phyloP scores from a whole-genome alignment of 352 stramenopile species.

The Thalassiosira mediterranea region DNA sequence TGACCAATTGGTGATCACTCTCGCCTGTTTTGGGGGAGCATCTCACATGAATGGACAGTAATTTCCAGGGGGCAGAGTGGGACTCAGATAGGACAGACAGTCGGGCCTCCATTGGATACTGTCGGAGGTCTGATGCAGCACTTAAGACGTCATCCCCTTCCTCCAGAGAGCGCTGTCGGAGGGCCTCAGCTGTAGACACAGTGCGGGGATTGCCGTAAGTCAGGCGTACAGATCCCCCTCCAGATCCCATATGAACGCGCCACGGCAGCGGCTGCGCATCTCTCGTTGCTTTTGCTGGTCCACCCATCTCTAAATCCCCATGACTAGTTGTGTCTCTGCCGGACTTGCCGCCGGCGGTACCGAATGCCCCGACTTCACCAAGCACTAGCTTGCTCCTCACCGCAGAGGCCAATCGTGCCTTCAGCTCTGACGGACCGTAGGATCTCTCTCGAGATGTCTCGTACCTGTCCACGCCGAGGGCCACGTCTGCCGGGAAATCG shows the following conservation, averaged over 20 bases:
- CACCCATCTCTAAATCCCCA: too few relatives aligned
- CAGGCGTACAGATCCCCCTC: slow-evolving; percentile 59
- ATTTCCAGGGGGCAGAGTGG: slow-evolving; percentile 60
- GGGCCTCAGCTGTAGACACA: slow-evolving; percentile 35
- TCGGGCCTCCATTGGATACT: slow-evolving; percentile 78
- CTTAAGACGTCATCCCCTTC: not conserved
- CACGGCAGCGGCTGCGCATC: slow-evolving; percentile 28
- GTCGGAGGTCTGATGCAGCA: slow-evolving; percentile 14
- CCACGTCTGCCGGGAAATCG: slow-evolving; percentile 73
- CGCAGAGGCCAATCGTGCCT: slow-evolving; percentile 64
- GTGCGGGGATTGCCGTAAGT: slow-evolving; percentile 63
- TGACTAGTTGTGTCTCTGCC: not conserved
- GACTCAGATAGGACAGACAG: slow-evolving; percentile 71
- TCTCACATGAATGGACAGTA: slow-evolving; percentile 68
- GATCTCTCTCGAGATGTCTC: slow-evolving; percentile 57
- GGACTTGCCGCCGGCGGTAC: not conserved
- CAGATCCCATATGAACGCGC: slow-evolving; percentile 48
- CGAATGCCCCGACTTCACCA: slow-evolving; percentile 67
- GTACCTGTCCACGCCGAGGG: slow-evolving; percentile 68
- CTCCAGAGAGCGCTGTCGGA: slow-evolving; percentile 31
- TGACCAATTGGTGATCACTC: slow-evolving; percentile 80
- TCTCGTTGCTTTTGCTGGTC: too few relatives aligned
- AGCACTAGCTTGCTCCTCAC: slow-evolving; percentile 73
- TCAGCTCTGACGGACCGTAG: slow-evolving; percentile 53
- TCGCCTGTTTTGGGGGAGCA: slow-evolving; percentile 79